Percentiles rank a stretch among this genome's conserved stretches.
phyloP scores from a whole-genome alignment of 495 filamentous ascomycete species.

The Aspergillus sclerotiicarbonarius region DNA sequence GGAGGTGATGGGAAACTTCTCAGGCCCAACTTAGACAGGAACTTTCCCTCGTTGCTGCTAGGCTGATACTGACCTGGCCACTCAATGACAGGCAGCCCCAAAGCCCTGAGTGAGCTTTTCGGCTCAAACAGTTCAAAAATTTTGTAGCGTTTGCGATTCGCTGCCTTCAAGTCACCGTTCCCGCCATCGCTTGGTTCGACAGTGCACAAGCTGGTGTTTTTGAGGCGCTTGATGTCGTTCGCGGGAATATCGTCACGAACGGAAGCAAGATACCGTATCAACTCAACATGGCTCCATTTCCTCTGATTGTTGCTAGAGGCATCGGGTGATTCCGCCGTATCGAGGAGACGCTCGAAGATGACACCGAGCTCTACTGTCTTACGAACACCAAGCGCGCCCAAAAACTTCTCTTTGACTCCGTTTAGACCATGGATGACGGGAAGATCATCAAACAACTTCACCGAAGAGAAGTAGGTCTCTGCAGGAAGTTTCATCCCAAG shows the following conservation, averaged over 20 bases:
- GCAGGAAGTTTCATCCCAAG: constrained; percentile 81
- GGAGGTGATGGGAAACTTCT: constrained; percentile 62
- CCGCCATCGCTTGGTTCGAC: constrained; percentile 55
- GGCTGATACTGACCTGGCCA: constrained; percentile 71
- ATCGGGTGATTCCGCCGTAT: constrained; percentile 42
- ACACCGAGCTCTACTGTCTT: constrained; percentile 90
- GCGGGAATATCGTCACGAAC: constrained; percentile 86
- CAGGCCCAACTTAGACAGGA: constrained; percentile 69
- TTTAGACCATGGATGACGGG: constrained; percentile 73
- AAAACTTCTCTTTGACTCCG: constrained; percentile 83
- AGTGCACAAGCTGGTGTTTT: constrained; percentile 72
- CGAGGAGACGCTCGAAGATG: constrained; percentile 83
- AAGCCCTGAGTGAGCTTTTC: constrained; percentile 61
- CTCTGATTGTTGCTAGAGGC: constrained; percentile 30
- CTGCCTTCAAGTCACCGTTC: constrained; percentile 8
- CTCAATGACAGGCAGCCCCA: constrained; percentile 77
- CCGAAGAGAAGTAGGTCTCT: constrained; percentile 89
- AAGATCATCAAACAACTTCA: constrained; percentile 91
- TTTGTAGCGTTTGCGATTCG: constrained; percentile 61
- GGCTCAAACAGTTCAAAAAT: constrained; percentile 87
- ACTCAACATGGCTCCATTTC: constrained; percentile 89
- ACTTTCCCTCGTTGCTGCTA: constrained; percentile 66
- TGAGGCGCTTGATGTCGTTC: constrained; percentile 78
- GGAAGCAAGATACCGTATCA: constrained; percentile 89
- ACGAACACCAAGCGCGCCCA: constrained; percentile 72